Conservation (phyloP, 2,329 filamentous ascomycete species). For the Talaromyces islandicus region DNA sequence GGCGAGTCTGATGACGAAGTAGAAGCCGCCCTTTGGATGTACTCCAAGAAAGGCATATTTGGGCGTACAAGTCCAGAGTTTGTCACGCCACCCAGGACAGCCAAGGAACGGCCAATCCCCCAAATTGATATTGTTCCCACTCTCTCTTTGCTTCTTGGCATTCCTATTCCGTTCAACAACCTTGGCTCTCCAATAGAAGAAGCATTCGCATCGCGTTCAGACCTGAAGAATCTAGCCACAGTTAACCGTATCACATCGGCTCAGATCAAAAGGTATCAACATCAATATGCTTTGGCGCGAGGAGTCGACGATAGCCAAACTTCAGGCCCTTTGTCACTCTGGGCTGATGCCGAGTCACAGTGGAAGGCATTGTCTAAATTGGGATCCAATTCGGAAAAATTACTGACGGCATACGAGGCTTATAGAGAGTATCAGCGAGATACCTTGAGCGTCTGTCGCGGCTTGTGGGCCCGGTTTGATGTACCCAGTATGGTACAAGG, state of each 20-base stretch:
- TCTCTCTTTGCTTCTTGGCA: conserved; percentile 74
- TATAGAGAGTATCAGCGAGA: conserved; percentile 71
- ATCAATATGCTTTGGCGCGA: conserved; percentile 69
- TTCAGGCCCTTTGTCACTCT: conserved; percentile 53
- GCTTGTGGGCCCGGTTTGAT: conserved; percentile 89
- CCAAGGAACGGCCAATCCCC: conserved; percentile 65
- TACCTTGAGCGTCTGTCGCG: conserved; percentile 72
- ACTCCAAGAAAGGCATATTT: conserved; percentile 80
- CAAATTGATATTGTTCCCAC: conserved; percentile 97
- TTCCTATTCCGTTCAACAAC: conserved; percentile 95
- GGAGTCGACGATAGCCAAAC: conserved; percentile 59
- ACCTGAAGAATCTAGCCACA: conserved; percentile 70
- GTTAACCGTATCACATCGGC: conserved; percentile 74
- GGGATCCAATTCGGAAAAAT: conserved; percentile 28
- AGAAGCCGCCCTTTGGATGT: conserved; percentile 96
- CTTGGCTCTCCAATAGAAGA: conserved; percentile 90
- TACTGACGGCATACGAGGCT: conserved; percentile 45
- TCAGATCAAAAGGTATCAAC: conserved; percentile 84
- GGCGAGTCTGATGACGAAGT: conserved; percentile 96
- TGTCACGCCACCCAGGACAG: conserved; percentile 54
- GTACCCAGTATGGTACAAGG: conserved; percentile 78
- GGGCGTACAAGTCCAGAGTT: conserved; percentile 64
- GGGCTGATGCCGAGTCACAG: conserved; percentile 52
- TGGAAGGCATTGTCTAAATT: conserved; percentile 43
- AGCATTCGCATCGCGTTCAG: conserved; percentile 69